Evolutionary conservation across 2,329 filamentous ascomycete genomes (phyloP).

Genomic region (Epichloe sp.): DNA sequence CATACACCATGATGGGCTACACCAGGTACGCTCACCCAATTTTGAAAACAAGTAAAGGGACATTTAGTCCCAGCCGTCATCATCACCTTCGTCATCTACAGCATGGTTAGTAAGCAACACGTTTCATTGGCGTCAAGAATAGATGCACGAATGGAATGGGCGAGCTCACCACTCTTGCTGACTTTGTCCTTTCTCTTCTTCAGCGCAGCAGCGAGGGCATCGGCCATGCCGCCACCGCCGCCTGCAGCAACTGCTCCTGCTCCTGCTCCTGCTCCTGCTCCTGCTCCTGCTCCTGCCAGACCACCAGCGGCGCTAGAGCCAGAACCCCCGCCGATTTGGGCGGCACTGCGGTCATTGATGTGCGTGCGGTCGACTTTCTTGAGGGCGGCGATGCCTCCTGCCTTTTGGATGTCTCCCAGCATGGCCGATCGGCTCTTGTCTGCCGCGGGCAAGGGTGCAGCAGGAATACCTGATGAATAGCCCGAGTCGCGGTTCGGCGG

Average conservation of each 20-base stretch:
- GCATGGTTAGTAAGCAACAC: slow-evolving; percentile 5
- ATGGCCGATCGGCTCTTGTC: slow-evolving; percentile 43
- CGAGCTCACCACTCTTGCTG: slow-evolving; percentile 75
- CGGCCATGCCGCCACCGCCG: slow-evolving; percentile 58
- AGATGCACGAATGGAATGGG: not conserved
- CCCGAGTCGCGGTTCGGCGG: slow-evolving; percentile 46
- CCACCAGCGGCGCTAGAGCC: slow-evolving; percentile 39
- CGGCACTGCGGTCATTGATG: slow-evolving; percentile 59
- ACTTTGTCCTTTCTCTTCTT: slow-evolving; percentile 87
- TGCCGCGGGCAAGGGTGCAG: slow-evolving; percentile 27
- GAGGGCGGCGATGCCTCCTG: slow-evolving; percentile 52
- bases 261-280: slow-evolving; percentile 21
- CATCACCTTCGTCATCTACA: slow-evolving; percentile 62
- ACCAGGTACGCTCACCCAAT: not conserved
- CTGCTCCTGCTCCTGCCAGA: slow-evolving; percentile 30
- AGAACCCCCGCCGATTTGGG: slow-evolving; percentile 40
- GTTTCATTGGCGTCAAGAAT: not conserved
- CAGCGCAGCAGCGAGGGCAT: slow-evolving; percentile 65
- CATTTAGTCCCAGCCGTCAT: slow-evolving; percentile 53
- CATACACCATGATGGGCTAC: no score
- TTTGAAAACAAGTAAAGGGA: slow-evolving; percentile 9
- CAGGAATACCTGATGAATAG: slow-evolving; percentile 41
- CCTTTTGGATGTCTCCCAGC: slow-evolving; percentile 57
- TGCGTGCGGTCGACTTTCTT: slow-evolving; percentile 62
- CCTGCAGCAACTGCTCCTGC: slow-evolving; percentile 22